Evolutionary conservation across 2,329 filamentous ascomycete genomes (phyloP), one percentile per base, ranked within the genome.

Genomic region (Aspergillus tamarii): DNA sequence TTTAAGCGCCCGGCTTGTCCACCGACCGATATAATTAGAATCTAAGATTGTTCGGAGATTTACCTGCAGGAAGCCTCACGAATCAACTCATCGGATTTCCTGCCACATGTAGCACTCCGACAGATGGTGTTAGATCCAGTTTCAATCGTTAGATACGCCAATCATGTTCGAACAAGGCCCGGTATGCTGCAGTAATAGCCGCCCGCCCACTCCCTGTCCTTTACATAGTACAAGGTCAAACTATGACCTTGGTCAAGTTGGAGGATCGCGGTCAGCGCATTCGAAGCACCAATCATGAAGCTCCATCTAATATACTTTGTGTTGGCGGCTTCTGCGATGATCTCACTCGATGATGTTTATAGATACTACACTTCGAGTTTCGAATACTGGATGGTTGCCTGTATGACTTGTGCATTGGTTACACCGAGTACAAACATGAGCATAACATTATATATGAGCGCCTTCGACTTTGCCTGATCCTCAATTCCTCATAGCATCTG

Each of bases 261-360:
- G 61, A 59, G 56, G 65, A 67, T 68, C 53, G 36, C 64, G 48
- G 66, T 64, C 59, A 56, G 72, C 73, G 73, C 70, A 63, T 68
- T 52, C 52, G 36, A 30, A 55, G 46, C 48, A 30, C 73, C 73
- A 75, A 75, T 75, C 30, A 69, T 4, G 36, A 43, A 2, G 10
- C 26, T 32, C 11, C 26, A 61, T 69, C 58, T 60, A 63, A 39
- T 59, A 59, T 55, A 50, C 64, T 64, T 65, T 61, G 57, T 66
- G 67, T 62, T 65, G 70, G 69, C 71, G 69, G 68, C 70, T 70
- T 69, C 67, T 70, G 66, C 50, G 50, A 67, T 62, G 64, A 70
- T 69, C 62, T 66, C 36, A 70, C 59, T 67, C 68, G 62, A 63
- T 53, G 60, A 66, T 73, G 73, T 70, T 73, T 67, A 69, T 73